These are phyloP conservation scores for Rhizopogon salebrosus DNA, from an alignment of 768 basidiomycete genomes.

Conservation along the genomic window DNA sequence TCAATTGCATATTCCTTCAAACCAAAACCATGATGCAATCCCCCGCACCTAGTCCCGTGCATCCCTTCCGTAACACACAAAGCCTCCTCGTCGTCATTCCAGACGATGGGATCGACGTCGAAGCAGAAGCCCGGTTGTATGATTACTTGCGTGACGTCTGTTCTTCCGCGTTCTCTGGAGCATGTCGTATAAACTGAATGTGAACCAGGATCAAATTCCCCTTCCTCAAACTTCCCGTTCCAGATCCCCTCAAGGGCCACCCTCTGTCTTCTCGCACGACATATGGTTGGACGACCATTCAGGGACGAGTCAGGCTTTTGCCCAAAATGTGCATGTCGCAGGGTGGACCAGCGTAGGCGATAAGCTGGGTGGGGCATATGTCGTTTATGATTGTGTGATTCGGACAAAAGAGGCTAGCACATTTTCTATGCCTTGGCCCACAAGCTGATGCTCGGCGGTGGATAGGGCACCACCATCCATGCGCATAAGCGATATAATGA, in stretches of 20 bases:
- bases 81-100: slow-evolving; percentile 51
- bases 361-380: slow-evolving; percentile 55
- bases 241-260: slow-evolving; percentile 29
- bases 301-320: slow-evolving; percentile 50
- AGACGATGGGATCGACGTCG: slow-evolving; percentile 50
- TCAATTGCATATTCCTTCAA: too few relatives aligned
- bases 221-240: slow-evolving; percentile 9
- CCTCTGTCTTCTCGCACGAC: slow-evolving; percentile 61
- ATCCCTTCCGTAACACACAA: slow-evolving; percentile 44
- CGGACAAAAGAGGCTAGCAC: slow-evolving; percentile 51
- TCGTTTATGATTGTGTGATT: slow-evolving; percentile 70
- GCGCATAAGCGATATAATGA: slow-evolving; percentile 64
- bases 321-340: slow-evolving; percentile 57
- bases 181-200: not conserved
- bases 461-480: slow-evolving; percentile 57
- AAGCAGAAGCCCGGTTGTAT: slow-evolving; percentile 63
- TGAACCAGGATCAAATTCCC: slow-evolving; percentile 12
- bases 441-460: not conserved
- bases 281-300: slow-evolving; percentile 66
- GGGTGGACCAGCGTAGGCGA: slow-evolving; percentile 77
- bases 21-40: slow-evolving; percentile 6
- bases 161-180: not conserved
- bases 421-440: not conserved
- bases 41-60: slow-evolving; percentile 13
- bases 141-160: slow-evolving; percentile 54